Conservation (phyloP, 345 rosid genomes). For the Eucalyptus melliodora region DNA sequence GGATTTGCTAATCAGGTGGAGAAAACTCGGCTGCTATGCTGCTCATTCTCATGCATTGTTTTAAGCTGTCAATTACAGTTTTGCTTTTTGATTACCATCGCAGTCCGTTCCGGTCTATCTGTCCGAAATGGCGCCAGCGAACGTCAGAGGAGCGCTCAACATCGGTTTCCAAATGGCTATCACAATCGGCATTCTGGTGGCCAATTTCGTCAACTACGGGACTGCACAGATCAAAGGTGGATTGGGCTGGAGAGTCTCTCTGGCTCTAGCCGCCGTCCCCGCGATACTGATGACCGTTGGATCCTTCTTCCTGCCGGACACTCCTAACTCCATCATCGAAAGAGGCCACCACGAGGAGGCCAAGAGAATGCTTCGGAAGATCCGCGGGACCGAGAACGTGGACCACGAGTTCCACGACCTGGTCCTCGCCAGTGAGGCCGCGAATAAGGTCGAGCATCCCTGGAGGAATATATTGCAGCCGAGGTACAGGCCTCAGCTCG, state of each 20-base stretch:
- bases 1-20: constrained; percentile 66
- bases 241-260: constrained; percentile 68
- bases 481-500: constrained; percentile 55
- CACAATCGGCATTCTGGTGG: constrained; percentile 56
- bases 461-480: constrained; percentile 51
- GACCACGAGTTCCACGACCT: constrained; percentile 62
- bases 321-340: constrained; percentile 69
- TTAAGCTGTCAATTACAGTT: neutral
- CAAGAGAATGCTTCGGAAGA: constrained; percentile 31
- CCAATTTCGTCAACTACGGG: constrained; percentile 54
- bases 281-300: constrained; percentile 54
- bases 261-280: constrained; percentile 63
- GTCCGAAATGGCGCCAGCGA: constrained; percentile 78
- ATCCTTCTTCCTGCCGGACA: constrained; percentile 55
- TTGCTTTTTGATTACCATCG: neutral
- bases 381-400: constrained; percentile 42
- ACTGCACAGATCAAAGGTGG: constrained; percentile 33
- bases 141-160: constrained; percentile 67
- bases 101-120: constrained; percentile 74
- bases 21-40: neutral
- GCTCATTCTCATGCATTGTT: neutral
- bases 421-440: constrained; percentile 38
- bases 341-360: constrained; percentile 55
- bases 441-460: constrained; percentile 43
- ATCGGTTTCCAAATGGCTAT: constrained; percentile 72